Conservation (phyloP, 768 basidiomycete species). For the Cyclocybe cylindracea region DNA sequence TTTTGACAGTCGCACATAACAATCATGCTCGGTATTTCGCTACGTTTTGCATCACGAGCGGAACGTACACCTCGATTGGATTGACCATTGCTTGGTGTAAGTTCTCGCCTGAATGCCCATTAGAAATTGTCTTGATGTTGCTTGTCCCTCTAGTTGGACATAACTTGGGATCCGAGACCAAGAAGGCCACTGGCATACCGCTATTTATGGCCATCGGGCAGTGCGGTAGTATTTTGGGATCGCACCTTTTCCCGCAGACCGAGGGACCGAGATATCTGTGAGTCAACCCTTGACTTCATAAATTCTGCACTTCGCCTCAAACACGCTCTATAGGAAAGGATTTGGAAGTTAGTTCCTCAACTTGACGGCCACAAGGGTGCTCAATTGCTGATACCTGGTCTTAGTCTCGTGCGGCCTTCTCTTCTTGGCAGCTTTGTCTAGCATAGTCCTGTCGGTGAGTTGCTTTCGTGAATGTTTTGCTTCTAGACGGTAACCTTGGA, state of each 20-base stretch:
- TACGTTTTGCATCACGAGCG: conserved; percentile 73
- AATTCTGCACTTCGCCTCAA: neutral
- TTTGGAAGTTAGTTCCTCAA: conserved; percentile 45
- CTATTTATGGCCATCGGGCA: conserved; percentile 83
- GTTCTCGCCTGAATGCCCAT: conserved; percentile 17
- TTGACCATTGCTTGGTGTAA: conserved; percentile 78
- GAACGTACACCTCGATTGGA: conserved; percentile 78
- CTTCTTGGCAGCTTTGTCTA: conserved; percentile 56
- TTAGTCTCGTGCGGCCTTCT: conserved; percentile 34
- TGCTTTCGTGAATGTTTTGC: neutral
- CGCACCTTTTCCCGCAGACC: conserved; percentile 66
- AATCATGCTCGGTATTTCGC: conserved; percentile 74
- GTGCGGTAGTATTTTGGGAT: conserved; percentile 75
- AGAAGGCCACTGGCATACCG: conserved; percentile 74
- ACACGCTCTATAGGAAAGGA: conserved; percentile 45
- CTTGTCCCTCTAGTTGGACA: conserved; percentile 52
- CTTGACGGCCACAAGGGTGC: too few relatives aligned
- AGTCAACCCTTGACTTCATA: conserved; percentile 16
- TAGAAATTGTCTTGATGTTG: neutral
- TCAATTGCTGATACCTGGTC: too few relatives aligned
- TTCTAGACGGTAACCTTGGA: neutral
- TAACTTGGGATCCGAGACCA: conserved; percentile 77
- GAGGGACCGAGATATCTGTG: conserved; percentile 70
- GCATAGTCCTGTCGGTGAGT: conserved; percentile 51
- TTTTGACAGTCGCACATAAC: conserved; percentile 55